Evolutionary conservation across 176 grass and related monocot genomes (phyloP), one percentile per base, ranked within the genome.

Genomic region (Calamus simplicifolius): DNA sequence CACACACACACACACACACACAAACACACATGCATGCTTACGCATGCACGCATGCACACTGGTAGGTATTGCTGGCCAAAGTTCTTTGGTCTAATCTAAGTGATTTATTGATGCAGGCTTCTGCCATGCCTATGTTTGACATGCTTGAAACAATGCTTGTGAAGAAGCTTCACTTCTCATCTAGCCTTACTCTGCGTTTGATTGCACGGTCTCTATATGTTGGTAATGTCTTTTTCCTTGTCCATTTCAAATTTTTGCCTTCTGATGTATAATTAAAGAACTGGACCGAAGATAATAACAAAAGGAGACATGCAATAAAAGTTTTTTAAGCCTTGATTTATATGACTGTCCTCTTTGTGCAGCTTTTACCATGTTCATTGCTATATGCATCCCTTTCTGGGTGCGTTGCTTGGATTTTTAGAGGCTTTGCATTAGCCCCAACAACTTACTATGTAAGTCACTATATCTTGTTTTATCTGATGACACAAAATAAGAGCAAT

Each of bases 391-490:
- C 10, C 53, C 53, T 12, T 55, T 55, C 53, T 55, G 7, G 21
- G 21, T 8, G 73, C 73, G 52, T 53, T 86, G 53, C 78, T 86
- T n/a, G 78, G 83, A 21, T 86, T 86, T 14, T 86, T 0, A 73
- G 83, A 19, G 83, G 83, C 5, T 86, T 81, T 15, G 73, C 69
- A 0, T 73, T 74, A 18, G 83, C 73, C 4, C 83, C 86, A 0
- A 89, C 86, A 7, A 81, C 86, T 21, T 89, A 85, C 75, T 89
- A 75, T 49, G 81, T 89, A 59, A 80, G 74, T 38, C 38, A 10
- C 30, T 14, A 38, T 67, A 26, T 43, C 16, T 49, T 69, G 16
- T 67, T 25, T 38, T 48, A 1, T 57, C 6, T 3, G 1, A 19
- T 48, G 10, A 43, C 2, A 12, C 12, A 43, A 43, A 43, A 38